Evolutionary conservation across 2,329 filamentous ascomycete genomes (phyloP), one percentile per base, ranked within the genome.

Genomic region (Penicillium sp.): DNA sequence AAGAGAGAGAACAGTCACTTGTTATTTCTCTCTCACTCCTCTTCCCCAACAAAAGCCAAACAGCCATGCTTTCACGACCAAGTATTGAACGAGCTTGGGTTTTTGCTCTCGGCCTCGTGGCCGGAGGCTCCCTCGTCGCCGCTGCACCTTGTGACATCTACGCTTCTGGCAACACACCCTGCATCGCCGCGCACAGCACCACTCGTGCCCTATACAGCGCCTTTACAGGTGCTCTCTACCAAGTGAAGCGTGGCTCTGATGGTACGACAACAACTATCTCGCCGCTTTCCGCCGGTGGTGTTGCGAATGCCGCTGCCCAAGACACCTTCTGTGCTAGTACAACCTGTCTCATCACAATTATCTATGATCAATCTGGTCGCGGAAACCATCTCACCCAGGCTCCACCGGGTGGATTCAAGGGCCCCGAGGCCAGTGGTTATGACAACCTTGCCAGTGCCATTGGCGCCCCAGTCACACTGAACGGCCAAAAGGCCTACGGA

Each of bases 81-180:
- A 67, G 56, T 46, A 29, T 67, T 27, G 57, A 69, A 54, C 68
- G 65, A 16, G 52, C 54, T 24, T 50, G 56, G 11, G 52, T 60
- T 38, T 43, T 75, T 10, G 66, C 71, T 49, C 47, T 78, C 18
- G 66, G 69, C 21, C 65, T 80, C 16, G 57, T 69, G 49, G 72
- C 69, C 54, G 65, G 70, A 2, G 60, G 67, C 51, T 71, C 76
- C 7, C 64, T 83, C 29, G 80, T 76, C 39, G 65, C 73, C 16
- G 82, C 83, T 38, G 84, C 77, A 11, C 84, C 85, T 8, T 88
- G 84, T 61, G 85, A 88, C 57, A 77, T 87, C 57, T 88, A 87
- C 71, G 66, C 78, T 1, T 75, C 78, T 0, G 84, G 83, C 0
- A 78, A 78, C 47, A 86, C 83, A 1, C 83, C 84, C n/a, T 88